Conservation (phyloP, 805 yeast species). For the Sungouiozyma intestinalis region DNA sequence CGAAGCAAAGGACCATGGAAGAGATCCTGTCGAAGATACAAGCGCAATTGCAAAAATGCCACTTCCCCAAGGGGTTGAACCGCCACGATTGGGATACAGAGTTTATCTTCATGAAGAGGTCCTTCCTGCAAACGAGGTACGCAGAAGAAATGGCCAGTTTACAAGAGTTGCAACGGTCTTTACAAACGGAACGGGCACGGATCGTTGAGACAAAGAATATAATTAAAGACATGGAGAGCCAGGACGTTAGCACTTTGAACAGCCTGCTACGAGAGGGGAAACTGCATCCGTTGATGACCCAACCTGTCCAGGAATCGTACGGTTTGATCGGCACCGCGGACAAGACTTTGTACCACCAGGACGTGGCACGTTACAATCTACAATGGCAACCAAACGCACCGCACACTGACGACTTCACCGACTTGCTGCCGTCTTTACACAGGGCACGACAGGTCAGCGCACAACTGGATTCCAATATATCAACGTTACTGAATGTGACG, state of each 20-base stretch:
- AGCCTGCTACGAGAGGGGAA: constrained; percentile 14
- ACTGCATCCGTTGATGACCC: constrained; percentile 22
- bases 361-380: constrained; percentile 1
- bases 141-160: constrained; percentile 15
- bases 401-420: constrained; percentile 5
- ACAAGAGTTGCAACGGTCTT: constrained; percentile 17
- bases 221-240: constrained; percentile 5
- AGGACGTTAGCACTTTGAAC: constrained; percentile 10
- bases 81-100: constrained; percentile 23
- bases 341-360: not conserved
- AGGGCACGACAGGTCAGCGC: not conserved
- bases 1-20: constrained; percentile 15
- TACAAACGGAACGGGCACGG: constrained; percentile 13
- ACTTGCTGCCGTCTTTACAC: constrained; percentile 1
- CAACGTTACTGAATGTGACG: not conserved
- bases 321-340: constrained; percentile 10
- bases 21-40: constrained; percentile 19
- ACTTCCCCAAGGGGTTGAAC: constrained; percentile 18
- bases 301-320: constrained; percentile 21
- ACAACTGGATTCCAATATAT: not conserved
- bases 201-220: constrained; percentile 10
- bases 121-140: constrained; percentile 19
- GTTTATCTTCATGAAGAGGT: constrained; percentile 23
- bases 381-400: not conserved
- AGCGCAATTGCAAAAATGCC: constrained; percentile 11